Conservation (phyloP, 495 filamentous ascomycete genomes). For the Geoglossum glabrum region DNA sequence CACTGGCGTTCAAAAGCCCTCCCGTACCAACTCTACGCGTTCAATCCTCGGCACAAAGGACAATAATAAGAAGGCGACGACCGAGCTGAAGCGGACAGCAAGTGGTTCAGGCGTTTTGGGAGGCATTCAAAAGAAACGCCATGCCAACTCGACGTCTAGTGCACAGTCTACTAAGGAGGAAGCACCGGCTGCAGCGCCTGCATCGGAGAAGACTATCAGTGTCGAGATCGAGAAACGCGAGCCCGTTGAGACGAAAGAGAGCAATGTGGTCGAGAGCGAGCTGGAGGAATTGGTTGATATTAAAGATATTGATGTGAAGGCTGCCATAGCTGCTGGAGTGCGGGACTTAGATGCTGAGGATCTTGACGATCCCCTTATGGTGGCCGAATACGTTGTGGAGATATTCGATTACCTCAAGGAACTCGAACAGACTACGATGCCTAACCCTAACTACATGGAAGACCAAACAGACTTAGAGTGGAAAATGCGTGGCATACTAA, state of each 20-base stretch:
- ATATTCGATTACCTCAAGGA: constrained; percentile 93
- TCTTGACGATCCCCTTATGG: constrained; percentile 85
- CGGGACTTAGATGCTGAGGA: constrained; percentile 69
- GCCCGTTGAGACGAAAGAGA: constrained; percentile 10
- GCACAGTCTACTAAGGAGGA: constrained; percentile 38
- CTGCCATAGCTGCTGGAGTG: constrained; percentile 28
- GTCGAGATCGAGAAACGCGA: constrained; percentile 14
- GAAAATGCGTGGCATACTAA: constrained; percentile 93
- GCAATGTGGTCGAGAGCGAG: constrained; percentile 9
- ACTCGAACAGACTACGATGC: constrained; percentile 61
- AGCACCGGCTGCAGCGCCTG: constrained; percentile 32
- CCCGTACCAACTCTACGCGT: constrained; percentile 43
- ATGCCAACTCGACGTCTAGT: constrained; percentile 28
- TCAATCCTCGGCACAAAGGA: constrained; percentile 43
- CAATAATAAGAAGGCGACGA: constrained; percentile 33
- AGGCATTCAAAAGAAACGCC: constrained; percentile 38
- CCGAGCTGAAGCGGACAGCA: constrained; percentile 46
- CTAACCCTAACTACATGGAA: constrained; percentile 85
- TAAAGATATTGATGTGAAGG: constrained; percentile 18
- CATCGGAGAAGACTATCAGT: constrained; percentile 22
- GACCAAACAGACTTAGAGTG: constrained; percentile 88
- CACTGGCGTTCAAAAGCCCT: constrained; percentile 60
- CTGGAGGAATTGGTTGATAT: constrained; percentile 10
- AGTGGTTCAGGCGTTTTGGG: constrained; percentile 49
- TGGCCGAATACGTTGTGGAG: constrained; percentile 87